Base-by-base conservation (phyloP, 1,284 basidiomycete species). In the Xanthoconium separans region DNA sequence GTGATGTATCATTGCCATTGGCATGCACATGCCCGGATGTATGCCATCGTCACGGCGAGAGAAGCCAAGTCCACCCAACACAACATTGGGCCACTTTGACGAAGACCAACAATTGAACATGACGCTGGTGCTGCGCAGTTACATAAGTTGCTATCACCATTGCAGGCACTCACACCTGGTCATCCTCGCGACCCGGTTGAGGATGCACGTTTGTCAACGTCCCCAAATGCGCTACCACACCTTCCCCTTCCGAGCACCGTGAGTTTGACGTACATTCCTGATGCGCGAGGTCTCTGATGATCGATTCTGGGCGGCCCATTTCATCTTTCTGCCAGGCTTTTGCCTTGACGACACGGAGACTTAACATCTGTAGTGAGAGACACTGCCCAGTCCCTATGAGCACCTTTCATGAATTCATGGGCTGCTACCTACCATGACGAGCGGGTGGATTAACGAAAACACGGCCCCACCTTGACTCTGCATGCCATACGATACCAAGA, bases 361-460 rank as follows among this genome's bases (percentile, higher is more conserved):
- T 40, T 31, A 55, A 20, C 54, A 44, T 22, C 33, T 51, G 51
- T 11, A 29, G 12, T 8, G 51, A 53, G 15, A 53, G 15, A 30
- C 51, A 31, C 51, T 53, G 15, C 24, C 9, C 2, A 6, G 36
- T 5, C 10, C 18, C 10, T 8, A 8, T 53, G 34, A 52, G 41
- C n/a, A 30, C 1, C 8, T 11, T 11, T 1, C 6, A 3, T 9
- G 20, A 12, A 44, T 24, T 27, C 20, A 1, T 9, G 11, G 9
- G 29, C 24, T 4, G 10, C 11, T 22, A 1, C 52, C 18, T 15
- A 44, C 52, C 52, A 44, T 53, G 24, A n/a, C 33, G 18, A 46
- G 1, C 13, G 33, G 18, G 18, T 64, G 55, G 10, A 64, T 46
- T 6, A 44, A 46, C 15, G 22, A 30, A 22, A 64, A 57, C 20